Percentiles rank a stretch among this genome's conserved stretches.
phyloP scores from a whole-genome alignment of 805 yeast genomes.

The Yarrowia alimentaria region DNA sequence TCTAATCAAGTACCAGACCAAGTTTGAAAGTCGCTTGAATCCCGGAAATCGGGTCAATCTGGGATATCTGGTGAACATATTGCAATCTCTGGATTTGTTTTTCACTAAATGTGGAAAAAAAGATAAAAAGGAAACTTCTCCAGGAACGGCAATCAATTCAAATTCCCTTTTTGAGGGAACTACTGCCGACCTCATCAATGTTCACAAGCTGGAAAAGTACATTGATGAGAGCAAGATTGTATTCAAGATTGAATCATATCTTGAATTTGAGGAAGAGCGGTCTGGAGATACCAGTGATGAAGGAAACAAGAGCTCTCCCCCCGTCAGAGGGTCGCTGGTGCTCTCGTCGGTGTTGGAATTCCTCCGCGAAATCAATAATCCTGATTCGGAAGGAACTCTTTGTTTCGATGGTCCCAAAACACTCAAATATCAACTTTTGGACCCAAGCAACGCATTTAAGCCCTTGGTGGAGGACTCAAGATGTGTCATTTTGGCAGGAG shows the following conservation, averaged over 20 bases:
- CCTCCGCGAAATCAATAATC: conserved; percentile 63
- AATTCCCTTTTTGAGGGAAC: conserved; percentile 56
- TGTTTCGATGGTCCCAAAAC: conserved; percentile 53
- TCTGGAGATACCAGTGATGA: conserved; percentile 26
- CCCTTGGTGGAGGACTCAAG: conserved; percentile 62
- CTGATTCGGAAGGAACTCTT: conserved; percentile 74
- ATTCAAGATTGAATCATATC: conserved; percentile 73
- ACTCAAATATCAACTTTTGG: conserved; percentile 70
- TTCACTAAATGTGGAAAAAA: conserved; percentile 39
- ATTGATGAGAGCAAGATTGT: conserved; percentile 71
- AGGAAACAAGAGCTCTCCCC: conserved; percentile 43
- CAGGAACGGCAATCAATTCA: conserved; percentile 56
- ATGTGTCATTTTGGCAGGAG: conserved; percentile 84
- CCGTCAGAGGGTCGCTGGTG: too few relatives aligned
- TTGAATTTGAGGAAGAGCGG: conserved; percentile 39
- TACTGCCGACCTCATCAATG: conserved; percentile 69
- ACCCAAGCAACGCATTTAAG: conserved; percentile 69
- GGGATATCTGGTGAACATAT: conserved; percentile 56
- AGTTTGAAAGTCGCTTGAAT: conserved; percentile 63
- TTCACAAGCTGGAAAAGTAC: conserved; percentile 64
- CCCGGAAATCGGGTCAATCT: conserved; percentile 60
- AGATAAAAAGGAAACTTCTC: conserved; percentile 38
- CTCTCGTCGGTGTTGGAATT: conserved; percentile 67
- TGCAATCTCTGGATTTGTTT: conserved; percentile 56
- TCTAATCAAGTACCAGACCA: conserved; percentile 53